Conservation (phyloP, 352 stramenopile species). For the Globisporangium sylvaticum region DNA sequence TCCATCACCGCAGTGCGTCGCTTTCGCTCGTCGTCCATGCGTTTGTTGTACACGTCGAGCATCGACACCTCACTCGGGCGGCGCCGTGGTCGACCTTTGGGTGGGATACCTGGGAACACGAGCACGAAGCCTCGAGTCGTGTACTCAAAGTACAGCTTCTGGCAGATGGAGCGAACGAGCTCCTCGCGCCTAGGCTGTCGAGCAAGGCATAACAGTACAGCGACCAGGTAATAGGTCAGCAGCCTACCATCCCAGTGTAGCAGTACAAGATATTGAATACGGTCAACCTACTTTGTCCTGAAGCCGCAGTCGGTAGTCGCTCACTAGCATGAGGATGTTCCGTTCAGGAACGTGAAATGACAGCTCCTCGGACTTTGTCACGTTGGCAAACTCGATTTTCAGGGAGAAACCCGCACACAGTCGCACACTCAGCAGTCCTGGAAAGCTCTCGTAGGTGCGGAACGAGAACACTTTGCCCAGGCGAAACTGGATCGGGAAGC, state of each 20-base stretch:
- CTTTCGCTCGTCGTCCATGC: conserved; percentile 14
- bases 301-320: conserved; percentile 18
- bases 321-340: conserved; percentile 14
- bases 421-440: conserved; percentile 26
- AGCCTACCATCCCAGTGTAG: not conserved
- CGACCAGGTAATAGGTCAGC: not conserved
- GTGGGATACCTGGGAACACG: conserved; percentile 32
- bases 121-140: conserved; percentile 40
- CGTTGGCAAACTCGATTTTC: conserved; percentile 22
- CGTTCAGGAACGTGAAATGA: conserved; percentile 11
- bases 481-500: conserved; percentile 31
- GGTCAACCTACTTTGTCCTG: conserved; percentile 7
- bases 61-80: conserved; percentile 25
- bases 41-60: conserved; percentile 7
- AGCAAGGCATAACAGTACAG: not conserved
- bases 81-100: conserved; percentile 22
- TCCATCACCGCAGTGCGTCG: conserved; percentile 2
- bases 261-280: not conserved
- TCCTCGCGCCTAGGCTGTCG: not conserved
- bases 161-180: conserved; percentile 23
- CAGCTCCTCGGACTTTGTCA: conserved; percentile 7
- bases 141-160: conserved; percentile 42
- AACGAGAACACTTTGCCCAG: conserved; percentile 30
- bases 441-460: conserved; percentile 29
- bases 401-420: conserved; percentile 26